phyloP scores from a whole-genome alignment of 225 moss, liverwort and hornwort genomes.

The Anthoceros angustus region DNA sequence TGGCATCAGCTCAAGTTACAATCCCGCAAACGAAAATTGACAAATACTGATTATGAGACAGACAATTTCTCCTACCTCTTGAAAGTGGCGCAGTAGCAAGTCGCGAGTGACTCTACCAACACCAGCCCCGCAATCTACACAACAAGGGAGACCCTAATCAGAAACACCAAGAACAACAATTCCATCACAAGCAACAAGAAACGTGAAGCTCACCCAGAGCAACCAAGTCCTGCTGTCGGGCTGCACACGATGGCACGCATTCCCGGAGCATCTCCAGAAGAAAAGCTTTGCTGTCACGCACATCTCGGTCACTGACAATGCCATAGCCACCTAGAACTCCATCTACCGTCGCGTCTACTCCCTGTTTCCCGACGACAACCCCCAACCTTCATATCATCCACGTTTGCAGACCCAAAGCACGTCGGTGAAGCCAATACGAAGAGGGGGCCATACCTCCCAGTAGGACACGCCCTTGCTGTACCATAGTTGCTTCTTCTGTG shows the following conservation, averaged over 20 bases:
- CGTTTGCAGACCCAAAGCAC: neutral
- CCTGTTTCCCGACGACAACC: conserved; percentile 22
- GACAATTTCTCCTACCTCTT: conserved; percentile 40
- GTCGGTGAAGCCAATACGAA: neutral
- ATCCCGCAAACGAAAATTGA: conserved; percentile 5
- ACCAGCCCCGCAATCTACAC: conserved; percentile 89
- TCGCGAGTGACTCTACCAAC: conserved; percentile 89
- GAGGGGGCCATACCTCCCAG: conserved; percentile 27
- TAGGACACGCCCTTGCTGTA: conserved; percentile 19
- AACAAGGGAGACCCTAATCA: neutral
- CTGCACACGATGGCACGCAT: conserved; percentile 14
- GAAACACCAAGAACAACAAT: neutral
- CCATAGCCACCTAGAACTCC: conserved; percentile 95
- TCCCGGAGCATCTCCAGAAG: conserved; percentile 51
- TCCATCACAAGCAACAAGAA: neutral
- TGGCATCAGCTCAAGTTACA: conserved; percentile 40
- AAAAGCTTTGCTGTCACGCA: conserved; percentile 74
- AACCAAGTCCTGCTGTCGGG: conserved; percentile 25
- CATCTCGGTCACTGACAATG: conserved; percentile 66
- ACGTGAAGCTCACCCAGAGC: conserved; percentile 26
- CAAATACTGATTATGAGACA: neutral
- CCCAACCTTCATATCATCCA: neutral
- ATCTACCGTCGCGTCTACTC: conserved; percentile 87
- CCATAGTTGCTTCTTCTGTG: conserved; percentile 12
- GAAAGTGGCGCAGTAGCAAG: conserved; percentile 64